These are phyloP conservation scores for Psilocybe subaeruginosa DNA, from an alignment of 768 basidiomycete genomes.

Conservation along the genomic window DNA sequence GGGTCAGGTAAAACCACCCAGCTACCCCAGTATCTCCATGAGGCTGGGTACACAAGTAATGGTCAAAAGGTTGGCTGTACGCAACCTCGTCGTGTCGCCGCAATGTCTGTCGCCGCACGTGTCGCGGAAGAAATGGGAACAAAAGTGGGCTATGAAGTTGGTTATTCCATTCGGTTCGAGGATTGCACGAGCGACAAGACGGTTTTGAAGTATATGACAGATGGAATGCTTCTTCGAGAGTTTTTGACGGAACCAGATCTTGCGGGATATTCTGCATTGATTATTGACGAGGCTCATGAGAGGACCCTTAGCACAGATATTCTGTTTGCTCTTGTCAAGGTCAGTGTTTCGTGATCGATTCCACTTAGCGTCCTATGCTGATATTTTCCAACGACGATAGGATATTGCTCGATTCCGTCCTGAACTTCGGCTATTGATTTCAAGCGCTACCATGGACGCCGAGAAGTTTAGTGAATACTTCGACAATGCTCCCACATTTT, in stretches of 20 bases:
- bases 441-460: slow-evolving; percentile 96
- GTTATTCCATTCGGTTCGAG: slow-evolving; percentile 99
- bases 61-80: slow-evolving; percentile 95
- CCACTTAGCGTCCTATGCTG: slow-evolving; percentile 7
- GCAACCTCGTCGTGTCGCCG: slow-evolving; percentile 97
- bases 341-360: slow-evolving; percentile 43
- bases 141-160: slow-evolving; percentile 96
- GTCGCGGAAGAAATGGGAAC: slow-evolving; percentile 99
- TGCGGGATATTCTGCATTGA: slow-evolving; percentile 91
- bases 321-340: slow-evolving; percentile 97
- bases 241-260: slow-evolving; percentile 97
- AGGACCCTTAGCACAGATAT: slow-evolving; percentile 98
- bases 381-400: slow-evolving; percentile 39
- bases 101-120: slow-evolving; percentile 99
- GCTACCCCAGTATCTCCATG: slow-evolving; percentile 96
- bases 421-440: slow-evolving; percentile 90
- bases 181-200: slow-evolving; percentile 99
- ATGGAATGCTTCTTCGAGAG: slow-evolving; percentile 96
- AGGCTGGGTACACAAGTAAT: slow-evolving; percentile 90
- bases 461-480: slow-evolving; percentile 99
- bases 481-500: slow-evolving; percentile 94
- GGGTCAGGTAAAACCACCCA: slow-evolving; percentile 99
- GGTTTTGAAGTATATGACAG: slow-evolving; percentile 99
- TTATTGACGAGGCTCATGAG: slow-evolving; percentile 99
- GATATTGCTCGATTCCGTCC: slow-evolving; percentile 97